Evolutionary conservation across 768 basidiomycete genomes (phyloP).

Genomic region (Leccinum disarticulatum): DNA sequence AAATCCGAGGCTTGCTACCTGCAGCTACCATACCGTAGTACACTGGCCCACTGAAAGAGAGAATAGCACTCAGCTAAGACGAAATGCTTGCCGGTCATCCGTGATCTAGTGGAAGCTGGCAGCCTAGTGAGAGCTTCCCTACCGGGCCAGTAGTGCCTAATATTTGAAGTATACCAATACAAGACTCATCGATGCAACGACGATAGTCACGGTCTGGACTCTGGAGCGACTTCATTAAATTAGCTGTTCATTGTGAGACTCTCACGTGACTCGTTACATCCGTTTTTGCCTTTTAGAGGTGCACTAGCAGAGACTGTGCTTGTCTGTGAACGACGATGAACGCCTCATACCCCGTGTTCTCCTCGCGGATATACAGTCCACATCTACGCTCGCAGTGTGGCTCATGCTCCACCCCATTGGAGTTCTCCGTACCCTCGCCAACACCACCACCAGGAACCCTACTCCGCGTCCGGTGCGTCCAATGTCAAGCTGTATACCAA

Average conservation of each 20-base stretch:
- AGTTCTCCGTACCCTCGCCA: slow-evolving; percentile 67
- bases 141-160: too few species aligned
- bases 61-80: background rate
- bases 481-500: slow-evolving; percentile 57
- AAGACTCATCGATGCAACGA: background rate
- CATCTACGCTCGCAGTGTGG: slow-evolving; percentile 66
- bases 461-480: slow-evolving; percentile 69
- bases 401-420: slow-evolving; percentile 53
- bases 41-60: background rate
- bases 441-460: slow-evolving; percentile 54
- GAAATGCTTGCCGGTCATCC: background rate
- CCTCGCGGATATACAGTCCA: slow-evolving; percentile 64
- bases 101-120: background rate
- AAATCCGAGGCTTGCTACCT: background rate
- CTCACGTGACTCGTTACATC: background rate
- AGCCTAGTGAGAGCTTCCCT: too few species aligned
- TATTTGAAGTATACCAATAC: background rate
- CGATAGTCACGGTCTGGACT: background rate
- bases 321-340: slow-evolving; percentile 40
- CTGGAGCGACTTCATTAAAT: too few species aligned
- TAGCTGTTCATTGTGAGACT: too few species aligned
- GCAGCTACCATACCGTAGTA: background rate
- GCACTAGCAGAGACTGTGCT: background rate
- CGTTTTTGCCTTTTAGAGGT: background rate
- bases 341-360: slow-evolving; percentile 48